Evolutionary conservation across 2,329 filamentous ascomycete species (phyloP).

Genomic region (Thielaviopsis ethacetica): DNA sequence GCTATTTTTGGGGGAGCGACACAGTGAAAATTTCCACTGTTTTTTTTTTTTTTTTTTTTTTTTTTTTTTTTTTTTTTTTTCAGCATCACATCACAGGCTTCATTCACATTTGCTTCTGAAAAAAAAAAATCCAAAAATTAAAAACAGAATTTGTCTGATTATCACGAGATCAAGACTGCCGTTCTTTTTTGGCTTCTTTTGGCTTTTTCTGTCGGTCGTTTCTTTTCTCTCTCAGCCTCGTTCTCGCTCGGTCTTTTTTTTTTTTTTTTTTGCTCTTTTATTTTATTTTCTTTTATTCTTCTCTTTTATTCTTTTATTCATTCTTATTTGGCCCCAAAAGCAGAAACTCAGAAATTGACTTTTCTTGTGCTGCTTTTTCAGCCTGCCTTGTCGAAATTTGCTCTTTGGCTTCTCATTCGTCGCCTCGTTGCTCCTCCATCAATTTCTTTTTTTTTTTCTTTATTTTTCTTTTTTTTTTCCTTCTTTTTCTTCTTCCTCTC

Average conservation of each 20-base stretch:
- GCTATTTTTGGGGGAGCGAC: no score
- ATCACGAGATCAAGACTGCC: no score
- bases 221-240: no score
- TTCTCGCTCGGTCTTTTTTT: background rate
- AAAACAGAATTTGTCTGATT: no score
- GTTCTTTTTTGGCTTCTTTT: no score
- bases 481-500: background rate
- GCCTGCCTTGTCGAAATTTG: background rate
- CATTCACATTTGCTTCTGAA: no score
- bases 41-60: background rate
- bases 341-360: no score
- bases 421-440: background rate
- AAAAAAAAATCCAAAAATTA: background rate
- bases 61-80: background rate
- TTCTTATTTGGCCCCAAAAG: no score
- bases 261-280: background rate
- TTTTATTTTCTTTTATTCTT: background rate
- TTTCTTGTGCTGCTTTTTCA: background rate
- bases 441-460: background rate
- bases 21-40: background rate
- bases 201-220: no score
- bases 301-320: no score
- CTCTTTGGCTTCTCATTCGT: background rate
- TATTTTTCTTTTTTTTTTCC: background rate
- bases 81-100: no score